Conservation (phyloP, 805 yeast genomes). For the Spathaspora passalidarum region DNA sequence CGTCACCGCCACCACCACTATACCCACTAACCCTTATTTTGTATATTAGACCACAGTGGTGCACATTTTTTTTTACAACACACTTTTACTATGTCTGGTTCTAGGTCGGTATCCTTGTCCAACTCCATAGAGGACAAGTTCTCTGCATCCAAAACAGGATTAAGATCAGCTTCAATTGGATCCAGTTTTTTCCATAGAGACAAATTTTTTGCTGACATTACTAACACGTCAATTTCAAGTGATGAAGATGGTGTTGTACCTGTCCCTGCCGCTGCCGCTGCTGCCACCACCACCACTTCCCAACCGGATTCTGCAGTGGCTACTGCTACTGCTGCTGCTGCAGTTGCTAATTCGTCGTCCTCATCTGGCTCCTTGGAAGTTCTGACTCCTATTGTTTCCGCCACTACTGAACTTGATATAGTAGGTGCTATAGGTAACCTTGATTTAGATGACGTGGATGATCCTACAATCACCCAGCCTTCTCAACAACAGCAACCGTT, state of each 20-base stretch:
- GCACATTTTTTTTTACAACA: not conserved
- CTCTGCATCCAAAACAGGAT: slow-evolving; percentile 3
- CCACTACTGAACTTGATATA: slow-evolving; percentile 33
- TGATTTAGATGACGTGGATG: slow-evolving; percentile 42
- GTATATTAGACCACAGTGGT: slow-evolving; percentile 1
- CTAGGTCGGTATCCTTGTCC: slow-evolving; percentile 7
- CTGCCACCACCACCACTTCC: not conserved
- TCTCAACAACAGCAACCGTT: not conserved
- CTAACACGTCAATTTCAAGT: slow-evolving; percentile 2
- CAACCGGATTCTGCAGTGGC: too few relatives aligned
- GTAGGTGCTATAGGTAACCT: slow-evolving; percentile 48
- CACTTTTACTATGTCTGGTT: slow-evolving; percentile 1
- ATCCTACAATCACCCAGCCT: slow-evolving; percentile 7
- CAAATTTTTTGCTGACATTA: slow-evolving; percentile 18
- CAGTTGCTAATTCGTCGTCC: not conserved
- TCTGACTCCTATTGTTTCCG: not conserved
- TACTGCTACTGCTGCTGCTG: not conserved
- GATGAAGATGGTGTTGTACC: not conserved
- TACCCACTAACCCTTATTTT: not conserved
- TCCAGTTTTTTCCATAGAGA: slow-evolving; percentile 26
- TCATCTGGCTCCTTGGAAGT: not conserved
- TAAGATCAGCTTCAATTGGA: slow-evolving; percentile 20
- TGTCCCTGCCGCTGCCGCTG: slow-evolving; percentile 2
- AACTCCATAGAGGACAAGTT: slow-evolving; percentile 6
- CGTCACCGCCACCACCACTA: not conserved